Conservation (phyloP, 2,329 filamentous ascomycete genomes). For the Penicillium fuscoglaucum region DNA sequence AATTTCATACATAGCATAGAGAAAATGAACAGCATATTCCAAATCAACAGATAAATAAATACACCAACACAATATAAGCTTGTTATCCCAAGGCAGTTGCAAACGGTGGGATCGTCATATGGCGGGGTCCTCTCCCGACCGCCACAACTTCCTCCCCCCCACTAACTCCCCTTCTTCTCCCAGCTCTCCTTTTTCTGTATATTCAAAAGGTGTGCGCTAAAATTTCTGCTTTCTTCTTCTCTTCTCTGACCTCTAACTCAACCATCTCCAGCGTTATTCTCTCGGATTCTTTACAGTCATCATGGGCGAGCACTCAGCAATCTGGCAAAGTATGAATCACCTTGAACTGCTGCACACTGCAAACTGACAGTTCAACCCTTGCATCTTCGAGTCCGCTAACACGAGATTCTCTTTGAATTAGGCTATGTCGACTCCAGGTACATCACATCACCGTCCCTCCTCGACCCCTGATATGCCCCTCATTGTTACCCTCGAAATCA, state of each 20-base stretch:
- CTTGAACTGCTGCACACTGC: neutral
- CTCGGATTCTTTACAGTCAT: constrained; percentile 16
- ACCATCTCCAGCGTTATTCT: constrained; percentile 6
- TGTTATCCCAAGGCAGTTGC: neutral
- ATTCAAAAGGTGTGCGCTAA: constrained; percentile 10
- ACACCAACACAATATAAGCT: neutral
- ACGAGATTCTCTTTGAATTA: constrained; percentile 27
- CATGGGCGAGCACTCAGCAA: constrained; percentile 40
- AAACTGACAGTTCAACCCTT: neutral
- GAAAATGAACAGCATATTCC: neutral
- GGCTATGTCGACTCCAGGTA: constrained; percentile 66
- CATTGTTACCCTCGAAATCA: constrained; percentile 9
- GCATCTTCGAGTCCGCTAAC: constrained; percentile 17
- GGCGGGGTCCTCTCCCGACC: constrained; percentile 16
- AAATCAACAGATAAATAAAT: neutral
- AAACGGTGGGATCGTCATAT: constrained; percentile 16
- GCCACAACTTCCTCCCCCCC: constrained; percentile 10
- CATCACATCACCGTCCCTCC: constrained; percentile 31
- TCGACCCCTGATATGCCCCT: constrained; percentile 3
- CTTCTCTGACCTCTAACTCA: constrained; percentile 1
- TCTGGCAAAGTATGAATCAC: constrained; percentile 37
- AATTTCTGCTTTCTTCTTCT: constrained; percentile 3
- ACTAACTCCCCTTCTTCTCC: constrained; percentile 6
- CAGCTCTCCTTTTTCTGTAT: constrained; percentile 14
- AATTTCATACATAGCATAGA: neutral